Conservation (phyloP, 2,329 filamentous ascomycete species). For the Hymenoscyphus infarciens region DNA sequence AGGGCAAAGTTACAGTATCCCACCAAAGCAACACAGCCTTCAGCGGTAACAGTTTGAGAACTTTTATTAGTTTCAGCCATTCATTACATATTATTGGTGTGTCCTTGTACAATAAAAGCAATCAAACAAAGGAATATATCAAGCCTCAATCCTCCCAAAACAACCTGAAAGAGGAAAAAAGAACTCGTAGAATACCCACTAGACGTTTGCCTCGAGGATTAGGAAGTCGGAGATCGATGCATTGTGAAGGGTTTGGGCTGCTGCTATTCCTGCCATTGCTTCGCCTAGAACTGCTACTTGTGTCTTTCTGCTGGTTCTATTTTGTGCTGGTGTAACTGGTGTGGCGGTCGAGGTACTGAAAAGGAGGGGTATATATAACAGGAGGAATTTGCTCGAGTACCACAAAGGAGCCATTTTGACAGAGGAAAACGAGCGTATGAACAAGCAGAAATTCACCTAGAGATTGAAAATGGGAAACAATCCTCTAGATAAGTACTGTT, state of each 20-base stretch:
- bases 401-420: not conserved
- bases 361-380: constrained; percentile 10
- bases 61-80: no score
- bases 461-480: not conserved
- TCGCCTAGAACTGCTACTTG: constrained; percentile 49
- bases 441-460: not conserved
- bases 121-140: not conserved
- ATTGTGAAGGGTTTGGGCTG: constrained; percentile 60
- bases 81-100: not conserved
- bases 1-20: constrained; percentile 27
- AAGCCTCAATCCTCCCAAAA: no score
- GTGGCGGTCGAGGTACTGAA: not conserved
- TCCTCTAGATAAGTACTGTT: not conserved
- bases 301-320: constrained; percentile 32
- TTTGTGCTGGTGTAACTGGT: constrained; percentile 5
- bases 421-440: not conserved
- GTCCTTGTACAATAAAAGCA: not conserved
- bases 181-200: constrained; percentile 21
- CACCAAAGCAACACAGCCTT: constrained; percentile 7
- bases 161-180: no score
- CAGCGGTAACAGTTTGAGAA: not conserved
- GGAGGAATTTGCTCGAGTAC: not conserved
- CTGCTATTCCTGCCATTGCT: constrained; percentile 60
- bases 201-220: constrained; percentile 60
- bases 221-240: constrained; percentile 60